These are phyloP conservation scores for Xerocomellus intermedius DNA, from an alignment of 768 basidiomycete genomes.

Conservation along the genomic window DNA sequence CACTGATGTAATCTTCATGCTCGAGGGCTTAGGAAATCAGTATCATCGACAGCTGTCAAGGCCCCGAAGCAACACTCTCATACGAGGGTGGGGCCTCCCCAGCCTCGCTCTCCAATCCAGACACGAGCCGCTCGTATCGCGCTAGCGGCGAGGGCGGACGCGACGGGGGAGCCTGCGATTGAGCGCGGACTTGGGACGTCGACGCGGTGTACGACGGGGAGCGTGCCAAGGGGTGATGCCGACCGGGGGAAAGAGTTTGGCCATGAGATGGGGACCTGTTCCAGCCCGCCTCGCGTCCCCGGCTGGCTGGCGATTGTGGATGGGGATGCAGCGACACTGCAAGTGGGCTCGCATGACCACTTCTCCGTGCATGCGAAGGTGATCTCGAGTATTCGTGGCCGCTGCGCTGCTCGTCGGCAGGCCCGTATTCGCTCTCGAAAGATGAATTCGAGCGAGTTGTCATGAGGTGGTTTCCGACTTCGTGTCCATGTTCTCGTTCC, in stretches of 20 bases:
- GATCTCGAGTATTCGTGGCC: neutral
- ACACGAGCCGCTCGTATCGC: constrained; percentile 79
- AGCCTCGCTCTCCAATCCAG: constrained; percentile 78
- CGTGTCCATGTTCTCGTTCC: neutral
- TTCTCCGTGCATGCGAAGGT: neutral
- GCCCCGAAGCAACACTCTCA: constrained; percentile 22
- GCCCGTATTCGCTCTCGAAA: constrained; percentile 14
- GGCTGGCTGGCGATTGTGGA: neutral
- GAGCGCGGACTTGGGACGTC: neutral
- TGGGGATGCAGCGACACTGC: neutral
- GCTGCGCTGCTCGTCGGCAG: neutral
- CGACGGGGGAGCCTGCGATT: constrained; percentile 2
- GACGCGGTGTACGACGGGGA: neutral
- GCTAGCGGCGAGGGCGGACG: constrained; percentile 27
- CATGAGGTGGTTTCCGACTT: constrained; percentile 27
- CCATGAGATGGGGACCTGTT: neutral
- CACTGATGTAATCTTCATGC: neutral
- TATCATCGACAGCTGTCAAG: neutral
- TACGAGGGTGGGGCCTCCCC: constrained; percentile 82
- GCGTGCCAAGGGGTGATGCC: neutral
- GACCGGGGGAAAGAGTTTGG: neutral
- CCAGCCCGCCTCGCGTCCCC: neutral
- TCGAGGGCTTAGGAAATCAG: neutral
- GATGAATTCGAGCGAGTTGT: constrained; percentile 33
- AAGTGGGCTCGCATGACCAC: neutral